Evolutionary conservation across 805 yeast genomes (phyloP), one percentile per base, ranked within the genome.

Genomic region (Metschnikowia dekortorum): DNA sequence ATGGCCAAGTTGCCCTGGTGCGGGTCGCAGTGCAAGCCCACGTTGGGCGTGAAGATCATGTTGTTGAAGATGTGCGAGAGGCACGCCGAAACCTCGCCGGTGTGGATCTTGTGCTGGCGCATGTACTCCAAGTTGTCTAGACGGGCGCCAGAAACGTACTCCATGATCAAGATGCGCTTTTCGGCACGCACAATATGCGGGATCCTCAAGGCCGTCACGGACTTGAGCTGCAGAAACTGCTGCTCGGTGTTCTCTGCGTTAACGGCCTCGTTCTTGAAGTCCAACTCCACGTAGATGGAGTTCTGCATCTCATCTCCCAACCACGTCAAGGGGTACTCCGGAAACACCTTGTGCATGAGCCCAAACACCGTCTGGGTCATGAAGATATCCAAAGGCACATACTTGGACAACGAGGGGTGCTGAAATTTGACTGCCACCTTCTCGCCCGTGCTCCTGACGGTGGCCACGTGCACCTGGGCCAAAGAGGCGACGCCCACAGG

Each of bases 1-100:
- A 94, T 89, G 0, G 98, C 97, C 52, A 94, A 72, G 61, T 94
- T 94, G 0, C 99, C 99, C 9, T 96, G 96, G 65, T 94, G 99
- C 1, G 99, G 99, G 65, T 94, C 99, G 70, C 99, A 94, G 65
- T 94, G 99, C 39, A 94, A 80, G 0, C 92, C 89, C 22, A 89
- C 96, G 29, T 83, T 84, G 0, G 97, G 96, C 2, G 95, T 85
- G 71, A 94, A 94, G 38, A 94, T 89, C 99, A 94, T 94, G 62
- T 83, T 84, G 71, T 92, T 89, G 74, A 94, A 94, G 30, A 89
- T 84, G 59, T 92, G 96, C 0, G 97, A 83, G 36, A 94, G 74
- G 64, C 97, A 92, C 6, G 84, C 71, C 2, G 95, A 84, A 8
- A 94, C 96, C 54, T 87, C 87, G 0, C 85, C 79, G 26, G 95